Conservation (phyloP, 371 early-diverging fungal species). For the Mucor mucedo region DNA sequence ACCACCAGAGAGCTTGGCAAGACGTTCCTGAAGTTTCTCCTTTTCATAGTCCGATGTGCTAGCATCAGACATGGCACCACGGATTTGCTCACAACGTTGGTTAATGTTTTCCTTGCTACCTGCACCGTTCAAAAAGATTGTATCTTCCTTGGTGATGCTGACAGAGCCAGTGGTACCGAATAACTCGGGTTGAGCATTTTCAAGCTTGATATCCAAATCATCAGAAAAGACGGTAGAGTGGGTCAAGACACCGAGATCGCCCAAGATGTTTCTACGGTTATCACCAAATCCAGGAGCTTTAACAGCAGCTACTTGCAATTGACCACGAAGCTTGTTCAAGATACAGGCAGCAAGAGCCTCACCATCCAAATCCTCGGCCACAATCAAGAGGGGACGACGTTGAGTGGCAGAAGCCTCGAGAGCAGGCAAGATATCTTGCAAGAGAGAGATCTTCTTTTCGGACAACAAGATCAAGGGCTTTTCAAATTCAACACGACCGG, state of each 20-base stretch:
- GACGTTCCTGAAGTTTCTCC: constrained; percentile 98
- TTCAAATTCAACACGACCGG: constrained; percentile 98
- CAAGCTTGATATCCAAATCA: constrained; percentile 94
- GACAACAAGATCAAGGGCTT: constrained; percentile 95
- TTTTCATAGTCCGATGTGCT: constrained; percentile 94
- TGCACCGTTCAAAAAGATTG: constrained; percentile 93
- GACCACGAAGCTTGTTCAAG: constrained; percentile 98
- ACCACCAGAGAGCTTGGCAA: constrained; percentile 97
- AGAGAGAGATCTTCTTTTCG: constrained; percentile 95
- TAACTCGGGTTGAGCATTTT: constrained; percentile 87
- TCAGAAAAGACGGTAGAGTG: constrained; percentile 94
- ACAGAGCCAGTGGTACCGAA: constrained; percentile 89
- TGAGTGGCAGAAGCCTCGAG: constrained; percentile 92
- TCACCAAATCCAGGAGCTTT: constrained; percentile 99
- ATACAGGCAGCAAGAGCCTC: constrained; percentile 98
- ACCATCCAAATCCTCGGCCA: constrained; percentile 98
- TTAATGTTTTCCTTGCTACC: constrained; percentile 86
- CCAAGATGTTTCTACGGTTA: constrained; percentile 97
- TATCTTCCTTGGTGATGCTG: constrained; percentile 97
- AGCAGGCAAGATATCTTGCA: constrained; percentile 95
- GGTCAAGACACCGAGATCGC: constrained; percentile 96
- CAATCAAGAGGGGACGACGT: constrained; percentile 94
- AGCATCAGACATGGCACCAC: constrained; percentile 81
- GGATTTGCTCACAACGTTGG: constrained; percentile 96
- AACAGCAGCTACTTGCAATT: constrained; percentile 94